These are phyloP conservation scores for Taxillus chinensis DNA, from an alignment of 164 flowering plant genomes.

Conservation along the genomic window DNA sequence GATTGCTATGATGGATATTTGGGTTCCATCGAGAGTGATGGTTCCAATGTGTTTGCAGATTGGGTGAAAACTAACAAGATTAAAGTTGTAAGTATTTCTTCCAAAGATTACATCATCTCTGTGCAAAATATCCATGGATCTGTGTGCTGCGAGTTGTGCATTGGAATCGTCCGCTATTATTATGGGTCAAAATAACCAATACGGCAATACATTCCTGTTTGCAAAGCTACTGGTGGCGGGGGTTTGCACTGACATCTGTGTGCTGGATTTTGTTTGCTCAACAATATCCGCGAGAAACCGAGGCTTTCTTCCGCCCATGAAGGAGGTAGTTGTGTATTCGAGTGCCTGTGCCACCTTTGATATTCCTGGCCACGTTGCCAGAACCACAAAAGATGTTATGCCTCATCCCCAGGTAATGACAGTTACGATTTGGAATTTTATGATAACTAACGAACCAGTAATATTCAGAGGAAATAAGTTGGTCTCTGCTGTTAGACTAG, in stretches of 20 bases:
- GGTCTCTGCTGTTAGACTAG: too few relatives aligned
- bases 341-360: slow-evolving; percentile 42
- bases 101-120: too few relatives aligned
- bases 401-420: slow-evolving; percentile 40
- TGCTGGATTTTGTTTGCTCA: slow-evolving; percentile 41
- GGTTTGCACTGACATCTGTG: slow-evolving; percentile 41
- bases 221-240: slow-evolving; percentile 26
- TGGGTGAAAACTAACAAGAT: slow-evolving; percentile 36
- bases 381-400: slow-evolving; percentile 17
- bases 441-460: too few relatives aligned
- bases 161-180: too few relatives aligned
- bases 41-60: slow-evolving; percentile 32
- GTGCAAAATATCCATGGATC: too few relatives aligned
- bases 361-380: slow-evolving; percentile 20
- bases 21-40: slow-evolving; percentile 33
- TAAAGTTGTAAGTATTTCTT: slow-evolving; percentile 19
- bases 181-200: too few relatives aligned
- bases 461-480: too few relatives aligned
- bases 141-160: too few relatives aligned
- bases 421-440: not conserved
- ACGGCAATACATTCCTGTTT: too few relatives aligned
- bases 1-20: slow-evolving; percentile 39
- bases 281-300: slow-evolving; percentile 32
- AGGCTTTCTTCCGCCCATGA: slow-evolving; percentile 25
- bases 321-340: slow-evolving; percentile 33